Percentiles rank a stretch among this genome's conserved stretches.
Conservation (phyloP, 108 stramenopile genomes). For the Craspedostauros australis region DNA sequence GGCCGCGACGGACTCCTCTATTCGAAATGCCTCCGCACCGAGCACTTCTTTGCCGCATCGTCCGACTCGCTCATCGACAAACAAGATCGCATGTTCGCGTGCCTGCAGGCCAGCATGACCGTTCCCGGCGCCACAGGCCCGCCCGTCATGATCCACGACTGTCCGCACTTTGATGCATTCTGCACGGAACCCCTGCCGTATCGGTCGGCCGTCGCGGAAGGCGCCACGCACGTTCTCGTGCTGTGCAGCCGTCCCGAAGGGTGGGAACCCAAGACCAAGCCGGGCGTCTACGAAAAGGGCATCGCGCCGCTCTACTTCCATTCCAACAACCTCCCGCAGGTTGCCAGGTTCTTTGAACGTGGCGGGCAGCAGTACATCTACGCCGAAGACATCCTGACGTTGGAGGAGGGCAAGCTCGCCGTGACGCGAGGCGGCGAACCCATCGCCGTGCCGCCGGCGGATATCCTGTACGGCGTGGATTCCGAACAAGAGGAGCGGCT, state of each 20-base stretch:
- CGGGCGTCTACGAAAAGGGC: conserved; percentile 58
- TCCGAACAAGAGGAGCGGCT: neutral
- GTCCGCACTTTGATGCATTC: conserved; percentile 67
- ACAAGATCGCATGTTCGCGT: conserved; percentile 55
- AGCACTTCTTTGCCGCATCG: conserved; percentile 54
- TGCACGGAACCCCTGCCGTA: conserved; percentile 78
- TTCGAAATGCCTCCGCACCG: conserved; percentile 49
- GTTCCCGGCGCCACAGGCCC: conserved; percentile 79
- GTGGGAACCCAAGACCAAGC: conserved; percentile 49
- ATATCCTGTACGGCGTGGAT: conserved; percentile 54
- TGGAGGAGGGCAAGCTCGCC: conserved; percentile 42
- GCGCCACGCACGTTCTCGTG: conserved; percentile 72
- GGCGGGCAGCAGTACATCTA: conserved; percentile 83
- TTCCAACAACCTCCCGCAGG: conserved; percentile 46
- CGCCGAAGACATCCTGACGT: conserved; percentile 68
- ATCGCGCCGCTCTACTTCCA: conserved; percentile 72
- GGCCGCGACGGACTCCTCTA: conserved; percentile 35
- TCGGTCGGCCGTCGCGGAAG: conserved; percentile 72
- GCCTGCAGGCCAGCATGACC: conserved; percentile 71
- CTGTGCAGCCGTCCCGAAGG: conserved; percentile 55
- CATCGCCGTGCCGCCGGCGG: conserved; percentile 61
- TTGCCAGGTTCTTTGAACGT: conserved; percentile 61
- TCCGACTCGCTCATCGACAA: conserved; percentile 2
- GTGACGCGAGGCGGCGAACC: conserved; percentile 6
- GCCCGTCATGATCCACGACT: conserved; percentile 27